Conservation (phyloP, 1,139 yeast species). For the Candida glucosophila region DNA sequence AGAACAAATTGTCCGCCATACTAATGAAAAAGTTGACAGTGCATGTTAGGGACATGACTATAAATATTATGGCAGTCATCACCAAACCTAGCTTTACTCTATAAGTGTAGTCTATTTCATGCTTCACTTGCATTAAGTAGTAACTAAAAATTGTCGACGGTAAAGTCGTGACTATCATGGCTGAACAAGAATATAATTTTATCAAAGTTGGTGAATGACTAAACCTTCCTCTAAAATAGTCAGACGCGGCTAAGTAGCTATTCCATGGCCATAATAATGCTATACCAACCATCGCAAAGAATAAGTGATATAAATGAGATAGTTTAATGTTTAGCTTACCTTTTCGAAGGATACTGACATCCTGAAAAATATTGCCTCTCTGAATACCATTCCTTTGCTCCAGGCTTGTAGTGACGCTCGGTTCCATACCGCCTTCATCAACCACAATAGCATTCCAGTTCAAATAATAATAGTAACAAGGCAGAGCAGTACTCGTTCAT, state of each 20-base stretch:
- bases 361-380: too few species aligned
- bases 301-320: constrained; percentile 43
- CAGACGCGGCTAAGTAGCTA: constrained; percentile 78
- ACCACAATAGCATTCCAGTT: too few species aligned
- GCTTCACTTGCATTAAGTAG: constrained; percentile 61
- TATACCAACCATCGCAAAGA: constrained; percentile 65
- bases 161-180: constrained; percentile 83
- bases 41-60: constrained; percentile 45
- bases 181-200: constrained; percentile 64
- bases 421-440: too few species aligned
- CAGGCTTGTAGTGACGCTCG: too few species aligned
- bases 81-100: constrained; percentile 55
- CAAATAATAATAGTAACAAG: too few species aligned
- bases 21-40: constrained; percentile 30
- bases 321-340: constrained; percentile 17
- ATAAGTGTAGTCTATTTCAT: constrained; percentile 49
- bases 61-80: constrained; percentile 48
- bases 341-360: too few species aligned
- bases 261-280: constrained; percentile 97
- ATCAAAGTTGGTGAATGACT: constrained; percentile 43
- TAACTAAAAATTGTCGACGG: constrained; percentile 56
- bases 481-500: too few species aligned
- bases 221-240: constrained; percentile 66
- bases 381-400: too few species aligned
- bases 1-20: constrained; percentile 32